Evolutionary conservation across 257 asterid genomes (phyloP), one percentile per base, ranked within the genome.

Genomic region (Perilla frutescens): DNA sequence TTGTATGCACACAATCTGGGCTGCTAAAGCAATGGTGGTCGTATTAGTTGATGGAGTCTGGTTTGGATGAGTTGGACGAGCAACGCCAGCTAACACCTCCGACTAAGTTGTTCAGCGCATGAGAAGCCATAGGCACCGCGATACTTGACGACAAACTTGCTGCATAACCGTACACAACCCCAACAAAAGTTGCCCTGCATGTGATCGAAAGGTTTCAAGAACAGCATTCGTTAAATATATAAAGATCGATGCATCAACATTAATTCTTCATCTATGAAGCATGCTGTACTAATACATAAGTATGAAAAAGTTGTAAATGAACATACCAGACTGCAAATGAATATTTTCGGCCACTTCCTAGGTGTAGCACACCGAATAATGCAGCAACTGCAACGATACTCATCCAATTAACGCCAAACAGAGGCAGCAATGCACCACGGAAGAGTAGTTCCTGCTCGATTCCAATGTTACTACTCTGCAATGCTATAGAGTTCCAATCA

Each of bases 161-260:
- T 9, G 86, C 81, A 53, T 81, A 91, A 26, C 99, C 97, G 20
- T 94, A 94, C 63, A 80, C 83, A 53, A 91, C n/a, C 66, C 97
- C 99, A 31, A 94, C 96, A 76, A 91, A 81, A 13, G 93, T 94
- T 26, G 98, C 96, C 97, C 98, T 94, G 87, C 34, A 20, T 20
- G 26, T 20, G 26, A 20, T 20, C 26, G 45, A 76, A 61, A 41
- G n/a, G 31, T 56, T 76, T 39, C 37, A 76, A 7, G 8, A 56
- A 4, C 58, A 45, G 26, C 14, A 10, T 3, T 32, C 26, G n/a
- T n/a, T 20, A 20, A 20, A 20, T 20, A 20, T 20, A 34, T 34
- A 34, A 34, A 34, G 37, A 34, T 34, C 4, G 37, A 34, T 34
- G 37, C 37, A 34, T 34, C 37, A 34, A 4, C 26, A 20, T 20